These are phyloP conservation scores for Inga leiocalycina DNA, from an alignment of 306 rosid genomes.

Conservation along the genomic window DNA sequence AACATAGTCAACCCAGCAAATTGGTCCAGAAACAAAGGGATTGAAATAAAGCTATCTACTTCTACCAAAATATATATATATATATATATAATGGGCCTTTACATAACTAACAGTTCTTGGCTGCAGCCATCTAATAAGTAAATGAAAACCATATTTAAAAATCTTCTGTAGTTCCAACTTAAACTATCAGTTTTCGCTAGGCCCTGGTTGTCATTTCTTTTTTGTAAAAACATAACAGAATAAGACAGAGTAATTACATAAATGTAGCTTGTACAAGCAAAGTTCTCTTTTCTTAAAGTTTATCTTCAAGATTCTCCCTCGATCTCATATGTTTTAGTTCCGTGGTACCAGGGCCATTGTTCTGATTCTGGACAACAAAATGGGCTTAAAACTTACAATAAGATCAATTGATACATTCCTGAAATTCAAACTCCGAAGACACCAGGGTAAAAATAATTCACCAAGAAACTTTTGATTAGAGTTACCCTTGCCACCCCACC, in stretches of 20 bases:
- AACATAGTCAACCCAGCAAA: conserved; percentile 17
- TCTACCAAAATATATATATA: not conserved
- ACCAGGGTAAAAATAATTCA: not conserved
- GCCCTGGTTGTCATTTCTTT: not conserved
- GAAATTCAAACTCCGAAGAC: conserved; percentile 8
- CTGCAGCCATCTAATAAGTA: not conserved
- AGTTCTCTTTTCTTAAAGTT: not conserved
- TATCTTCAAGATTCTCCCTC: not conserved
- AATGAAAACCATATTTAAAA: not conserved
- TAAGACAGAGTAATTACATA: not conserved
- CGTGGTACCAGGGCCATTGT: not conserved
- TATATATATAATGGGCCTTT: not conserved
- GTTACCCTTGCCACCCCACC: not conserved
- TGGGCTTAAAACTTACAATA: not conserved
- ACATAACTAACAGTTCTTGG: not conserved
- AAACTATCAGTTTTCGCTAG: conserved; percentile 12
- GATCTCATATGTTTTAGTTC: not conserved
- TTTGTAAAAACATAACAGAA: not conserved
- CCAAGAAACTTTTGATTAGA: not conserved
- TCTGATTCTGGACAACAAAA: not conserved
- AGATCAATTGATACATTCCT: conserved; percentile 15
- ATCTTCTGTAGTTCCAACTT: conserved; percentile 19
- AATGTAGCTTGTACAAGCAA: not conserved
- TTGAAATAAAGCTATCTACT: not conserved
- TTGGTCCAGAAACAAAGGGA: conserved; percentile 9